Evolutionary conservation across 495 filamentous ascomycete genomes (phyloP), one percentile per base, ranked within the genome.

Genomic region (Parathielavia appendiculata): DNA sequence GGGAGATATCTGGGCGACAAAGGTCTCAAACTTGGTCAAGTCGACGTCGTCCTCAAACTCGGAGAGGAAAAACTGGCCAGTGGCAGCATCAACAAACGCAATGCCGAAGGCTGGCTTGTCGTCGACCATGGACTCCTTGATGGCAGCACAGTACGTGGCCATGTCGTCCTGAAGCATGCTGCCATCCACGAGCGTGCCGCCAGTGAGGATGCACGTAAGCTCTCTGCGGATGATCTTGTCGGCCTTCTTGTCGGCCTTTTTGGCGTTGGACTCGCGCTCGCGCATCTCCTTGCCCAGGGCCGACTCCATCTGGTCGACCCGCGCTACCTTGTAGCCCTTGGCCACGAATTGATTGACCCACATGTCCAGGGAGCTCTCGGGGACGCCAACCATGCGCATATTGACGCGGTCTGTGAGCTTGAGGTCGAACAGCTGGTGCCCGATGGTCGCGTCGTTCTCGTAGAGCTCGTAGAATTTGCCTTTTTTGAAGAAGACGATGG

Each of bases 391-490:
- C 90, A 96, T 96, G 47, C 92, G 89, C 95, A 99, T 99, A 71
- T 99, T 99, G 63, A 99, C 92, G 60, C 93, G 83, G 63, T 97
- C 95, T 0, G 95, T 99, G 59, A 97, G 87, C 74, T 99, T 99
- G 35, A 99, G 78, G 70, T 99, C 93, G 67, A 99, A 99, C 23
- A 96, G 78, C 71, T 97, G 93, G 68, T 97, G 90, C 13, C 95
- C 95, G 55, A 99, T 90, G 0, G 92, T 97, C 14, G 93, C 93
- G 76, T 99, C 93, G 60, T 96, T 95, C 68, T 99, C 95, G 69
- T 97, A 99, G 0, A 99, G 80, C 69, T 99, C 93, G 70, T 96
- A 99, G 73, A 99, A 99, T 69, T 99, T 99, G 58, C 93, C 93
- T 75, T 99, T 99, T 74, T 96, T 97, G 80, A 99, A 99, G 75